phyloP scores from a whole-genome alignment of 2,329 filamentous ascomycete species.

The Botrytis tulipae region DNA sequence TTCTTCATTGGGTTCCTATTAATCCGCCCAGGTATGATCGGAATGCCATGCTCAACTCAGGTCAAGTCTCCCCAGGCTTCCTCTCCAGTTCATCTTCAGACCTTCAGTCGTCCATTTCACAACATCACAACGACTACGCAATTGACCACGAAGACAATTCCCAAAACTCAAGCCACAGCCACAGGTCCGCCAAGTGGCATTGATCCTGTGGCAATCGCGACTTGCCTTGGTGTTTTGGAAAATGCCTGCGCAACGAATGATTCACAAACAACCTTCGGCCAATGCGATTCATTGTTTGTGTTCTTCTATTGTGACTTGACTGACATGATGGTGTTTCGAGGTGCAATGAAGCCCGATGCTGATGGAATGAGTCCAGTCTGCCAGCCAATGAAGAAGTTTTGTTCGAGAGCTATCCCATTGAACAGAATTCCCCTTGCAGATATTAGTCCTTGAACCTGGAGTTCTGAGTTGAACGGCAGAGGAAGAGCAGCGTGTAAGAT shows the following conservation, averaged over 20 bases:
- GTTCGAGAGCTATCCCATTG: not conserved
- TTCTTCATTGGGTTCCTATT: not conserved
- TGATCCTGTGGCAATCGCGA: not conserved
- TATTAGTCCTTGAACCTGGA: not conserved
- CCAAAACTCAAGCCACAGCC: not conserved
- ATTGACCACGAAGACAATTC: not conserved
- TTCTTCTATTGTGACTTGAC: constrained; percentile 9
- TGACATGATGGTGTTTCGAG: not conserved
- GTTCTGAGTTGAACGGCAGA: not conserved
- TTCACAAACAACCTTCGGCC: not conserved
- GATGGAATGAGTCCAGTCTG: constrained; percentile 1
- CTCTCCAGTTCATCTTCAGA: not conserved
- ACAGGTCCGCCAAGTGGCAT: not conserved
- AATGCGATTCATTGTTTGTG: constrained; percentile 11
- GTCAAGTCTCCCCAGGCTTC: not conserved
- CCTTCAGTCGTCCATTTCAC: not conserved
- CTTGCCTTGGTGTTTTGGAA: constrained; percentile 8
- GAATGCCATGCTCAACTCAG: not conserved
- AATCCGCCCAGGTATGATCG: not conserved
- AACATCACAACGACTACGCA: not conserved
- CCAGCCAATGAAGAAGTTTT: constrained; percentile 1
- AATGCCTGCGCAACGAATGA: not conserved
- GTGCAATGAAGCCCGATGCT: not conserved
- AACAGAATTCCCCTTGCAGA: not conserved
- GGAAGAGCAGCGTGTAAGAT: not conserved